Percentiles rank a stretch among this genome's conserved stretches.
Evolutionary conservation across 345 rosid genomes (phyloP).

Genomic region (Citrus australasica): DNA sequence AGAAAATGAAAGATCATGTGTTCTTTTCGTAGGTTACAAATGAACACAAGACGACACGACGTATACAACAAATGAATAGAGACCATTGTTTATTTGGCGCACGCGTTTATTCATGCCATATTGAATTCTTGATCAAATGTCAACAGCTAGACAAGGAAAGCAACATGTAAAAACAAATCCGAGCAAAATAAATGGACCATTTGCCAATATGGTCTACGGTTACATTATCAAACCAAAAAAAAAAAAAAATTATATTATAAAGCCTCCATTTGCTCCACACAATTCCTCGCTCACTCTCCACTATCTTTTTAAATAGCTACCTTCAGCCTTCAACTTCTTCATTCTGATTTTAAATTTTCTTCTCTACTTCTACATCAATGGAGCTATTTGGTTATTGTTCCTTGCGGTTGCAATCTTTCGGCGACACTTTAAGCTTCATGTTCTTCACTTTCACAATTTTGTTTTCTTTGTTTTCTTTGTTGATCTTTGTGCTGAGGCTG

Average conservation of each 20-base stretch:
- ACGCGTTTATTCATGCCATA: conserved; percentile 21
- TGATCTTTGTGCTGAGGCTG: conserved; percentile 28
- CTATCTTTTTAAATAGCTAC: not conserved
- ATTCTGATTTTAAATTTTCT: not conserved
- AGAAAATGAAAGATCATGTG: not conserved
- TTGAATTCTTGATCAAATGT: not conserved
- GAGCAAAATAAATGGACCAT: not conserved
- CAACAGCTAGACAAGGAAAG: not conserved
- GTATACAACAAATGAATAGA: not conserved
- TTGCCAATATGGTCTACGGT: not conserved
- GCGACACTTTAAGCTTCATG: conserved; percentile 15
- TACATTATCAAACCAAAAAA: not conserved
- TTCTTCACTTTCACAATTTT: conserved; percentile 32
- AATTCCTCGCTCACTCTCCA: not conserved
- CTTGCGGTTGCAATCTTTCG: conserved; percentile 16
- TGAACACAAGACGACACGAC: not conserved
- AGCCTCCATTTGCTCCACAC: not conserved
- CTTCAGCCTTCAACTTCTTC: not conserved
- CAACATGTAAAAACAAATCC: no score
- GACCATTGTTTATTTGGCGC: conserved; percentile 6
- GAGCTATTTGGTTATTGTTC: conserved; percentile 9
- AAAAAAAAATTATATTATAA: not conserved
- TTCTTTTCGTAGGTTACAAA: not conserved
- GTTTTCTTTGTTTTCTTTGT: conserved; percentile 27
- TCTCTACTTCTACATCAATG: conserved; percentile 12